Evolutionary conservation across 805 yeast species (phyloP), one percentile per base, ranked within the genome.

Genomic region (Candida argentea): DNA sequence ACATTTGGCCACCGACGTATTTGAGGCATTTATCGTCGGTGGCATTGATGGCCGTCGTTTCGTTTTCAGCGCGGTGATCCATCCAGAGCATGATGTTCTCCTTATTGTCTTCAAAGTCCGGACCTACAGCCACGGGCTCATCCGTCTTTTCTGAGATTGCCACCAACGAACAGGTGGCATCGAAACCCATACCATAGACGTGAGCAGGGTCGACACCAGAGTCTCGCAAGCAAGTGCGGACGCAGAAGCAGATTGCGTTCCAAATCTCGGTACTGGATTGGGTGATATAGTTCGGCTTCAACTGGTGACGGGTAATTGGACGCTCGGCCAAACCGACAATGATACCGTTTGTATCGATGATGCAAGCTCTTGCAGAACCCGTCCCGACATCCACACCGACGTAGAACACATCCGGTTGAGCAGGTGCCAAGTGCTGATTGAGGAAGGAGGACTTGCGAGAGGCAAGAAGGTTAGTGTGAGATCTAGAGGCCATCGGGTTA

Each of bases 1-100:
- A 86, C 96, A 91, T 89, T 44, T 76, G 78, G 12, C 97, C 97
- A 34, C 98, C 98, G 12, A 91, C 97, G 50, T 84, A 91, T 50
- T 83, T 80, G 46, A 91, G 66, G 33, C 83, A 73, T 46, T 71
- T 73, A 47, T 85, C 93, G 20, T 70, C 68, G 0, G 95, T 80
- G 23, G 77, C 72, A 55, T 89, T 89, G 51, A 91, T 86, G 32
- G 62, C 70, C 31, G 73, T 61, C 9, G 95, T 86, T 50, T 89
- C 95, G 5, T 64, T 61, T 10, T 67, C 76, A 0, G 97, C 96
- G 38, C 98, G 71, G 55, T 91, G 98, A 59, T 91, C 98, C 97
- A 91, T 89, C 98, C 98, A 91, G 37, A 91, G 57, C 29, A 91
- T 75, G 44, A 91, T 78, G 54, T 91, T 86, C 48, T 87, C 94